Evolutionary conservation across 495 filamentous ascomycete genomes (phyloP), one percentile per base, ranked within the genome.

Genomic region (Aspergillus haitiensis): DNA sequence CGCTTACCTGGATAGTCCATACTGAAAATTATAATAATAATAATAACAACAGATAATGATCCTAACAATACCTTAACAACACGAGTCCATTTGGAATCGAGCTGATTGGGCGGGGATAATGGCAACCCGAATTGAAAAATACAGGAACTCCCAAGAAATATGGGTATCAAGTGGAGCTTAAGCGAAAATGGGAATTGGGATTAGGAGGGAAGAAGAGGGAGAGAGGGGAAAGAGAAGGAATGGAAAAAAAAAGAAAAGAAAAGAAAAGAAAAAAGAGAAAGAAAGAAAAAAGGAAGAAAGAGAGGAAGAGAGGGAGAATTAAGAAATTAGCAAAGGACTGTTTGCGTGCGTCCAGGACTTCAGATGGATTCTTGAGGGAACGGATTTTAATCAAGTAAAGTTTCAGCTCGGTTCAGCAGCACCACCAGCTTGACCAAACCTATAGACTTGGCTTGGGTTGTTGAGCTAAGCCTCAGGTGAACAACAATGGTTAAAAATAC

Each of bases 311-410:
- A 45, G 31, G 47, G 39, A 37, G 12, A 55, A 36, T 27, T 27
- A 40, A n/a, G 27, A 37, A 18, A 46, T n/a, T 36, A 53, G 21
- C 21, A 27, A 27, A 27, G 21, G 21, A 27, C 21, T 27, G 21
- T 27, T 27, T 3, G 21, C 21, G 21, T 27, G 21, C 21, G 21
- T 27, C 21, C 5, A 27, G 47, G 12, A 55, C 35, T 12, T 44
- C 18, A 18, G 32, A 33, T 12, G 11, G 33, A 13, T 13, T 45
- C 42, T 18, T n/a, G 45, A 40, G 34, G 51, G 51, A 40, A 15
- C 34, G 51, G 34, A 39, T 36, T 27, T 42, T 54, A 40, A 21
- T 40, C 42, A n/a, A 54, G 52, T 40, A 11, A n/a, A 54, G 52
- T 40, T 27, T 35, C 35, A 40, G 44, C 44, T 47, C 44, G 37